These are phyloP conservation scores for Bidens hawaiensis DNA, from an alignment of 140 eudicot genomes.

Conservation along the genomic window DNA sequence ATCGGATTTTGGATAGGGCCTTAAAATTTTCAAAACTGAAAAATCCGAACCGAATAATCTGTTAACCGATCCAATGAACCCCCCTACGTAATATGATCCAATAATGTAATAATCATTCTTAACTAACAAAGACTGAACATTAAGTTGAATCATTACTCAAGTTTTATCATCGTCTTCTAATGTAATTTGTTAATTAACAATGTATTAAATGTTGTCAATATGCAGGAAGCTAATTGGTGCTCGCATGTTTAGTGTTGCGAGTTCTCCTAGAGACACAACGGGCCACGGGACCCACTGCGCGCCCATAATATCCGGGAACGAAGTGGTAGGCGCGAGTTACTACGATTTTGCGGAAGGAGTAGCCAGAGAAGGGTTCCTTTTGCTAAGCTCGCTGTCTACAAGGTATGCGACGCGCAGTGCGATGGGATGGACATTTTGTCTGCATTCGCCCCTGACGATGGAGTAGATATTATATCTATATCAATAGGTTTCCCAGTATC, in stretches of 20 bases:
- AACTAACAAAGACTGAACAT: neutral
- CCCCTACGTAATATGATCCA: too few relatives aligned
- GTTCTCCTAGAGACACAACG: conserved; percentile 16
- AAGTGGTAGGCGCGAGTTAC: conserved; percentile 14
- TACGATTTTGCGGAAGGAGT: conserved; percentile 33
- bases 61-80: too few relatives aligned
- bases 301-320: conserved; percentile 23
- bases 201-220: neutral
- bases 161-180: neutral
- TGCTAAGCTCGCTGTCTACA: conserved; percentile 30
- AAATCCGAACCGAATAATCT: too few relatives aligned
- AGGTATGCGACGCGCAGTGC: conserved; percentile 26
- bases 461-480: conserved; percentile 34
- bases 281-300: conserved; percentile 45
- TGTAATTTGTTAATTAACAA: neutral
- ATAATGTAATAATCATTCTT: too few relatives aligned
- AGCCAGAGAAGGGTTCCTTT: conserved; percentile 40
- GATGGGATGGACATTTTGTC: conserved; percentile 15
- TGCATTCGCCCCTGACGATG: conserved; percentile 46
- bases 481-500: conserved; percentile 10
- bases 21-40: too few relatives aligned
- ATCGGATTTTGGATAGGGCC: too few relatives aligned
- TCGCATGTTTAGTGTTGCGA: neutral
- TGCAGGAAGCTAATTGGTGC: conserved; percentile 32
- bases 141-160: neutral